phyloP scores from a whole-genome alignment of 441 rosid genomes.

The Daphne laureola region DNA sequence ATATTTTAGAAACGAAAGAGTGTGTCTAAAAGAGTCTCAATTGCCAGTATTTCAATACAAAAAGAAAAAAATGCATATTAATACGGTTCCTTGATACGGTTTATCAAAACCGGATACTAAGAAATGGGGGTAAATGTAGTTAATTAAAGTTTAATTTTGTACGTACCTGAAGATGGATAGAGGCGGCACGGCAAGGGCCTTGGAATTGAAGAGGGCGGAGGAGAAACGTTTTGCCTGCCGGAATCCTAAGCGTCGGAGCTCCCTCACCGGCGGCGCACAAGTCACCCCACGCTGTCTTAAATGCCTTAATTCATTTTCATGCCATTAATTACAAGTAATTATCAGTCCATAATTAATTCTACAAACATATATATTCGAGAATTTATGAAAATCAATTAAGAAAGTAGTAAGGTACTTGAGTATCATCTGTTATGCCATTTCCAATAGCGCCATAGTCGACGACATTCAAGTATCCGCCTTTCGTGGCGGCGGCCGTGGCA shows the following conservation, averaged over 20 bases:
- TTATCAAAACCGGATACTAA: no score
- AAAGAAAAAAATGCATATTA: not conserved
- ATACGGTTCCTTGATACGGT: no score
- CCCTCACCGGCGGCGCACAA: constrained; percentile 17
- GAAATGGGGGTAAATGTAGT: no score
- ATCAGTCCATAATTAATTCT: no score
- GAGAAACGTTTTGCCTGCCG: constrained; percentile 23
- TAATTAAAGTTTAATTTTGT: no score
- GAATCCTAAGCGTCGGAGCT: constrained; percentile 17
- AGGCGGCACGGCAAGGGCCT: constrained; percentile 28
- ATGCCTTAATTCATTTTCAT: constrained; percentile 23
- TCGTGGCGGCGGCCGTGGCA: no score
- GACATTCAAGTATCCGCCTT: constrained; percentile 1
- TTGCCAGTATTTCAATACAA: no score
- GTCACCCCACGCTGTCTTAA: constrained; percentile 27
- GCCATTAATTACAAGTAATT: not conserved
- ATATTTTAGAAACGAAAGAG: no score
- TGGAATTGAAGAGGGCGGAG: constrained; percentile 21
- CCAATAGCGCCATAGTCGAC: constrained; percentile 11
- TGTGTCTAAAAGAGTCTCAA: no score
- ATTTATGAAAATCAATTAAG: no score
- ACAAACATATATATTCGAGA: no score
- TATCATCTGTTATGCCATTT: constrained; percentile 12
- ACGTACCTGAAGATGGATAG: constrained; percentile 19
- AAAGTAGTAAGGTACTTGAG: not conserved